Evolutionary conservation across 345 rosid species (phyloP).

Genomic region (Litchi chinensis): DNA sequence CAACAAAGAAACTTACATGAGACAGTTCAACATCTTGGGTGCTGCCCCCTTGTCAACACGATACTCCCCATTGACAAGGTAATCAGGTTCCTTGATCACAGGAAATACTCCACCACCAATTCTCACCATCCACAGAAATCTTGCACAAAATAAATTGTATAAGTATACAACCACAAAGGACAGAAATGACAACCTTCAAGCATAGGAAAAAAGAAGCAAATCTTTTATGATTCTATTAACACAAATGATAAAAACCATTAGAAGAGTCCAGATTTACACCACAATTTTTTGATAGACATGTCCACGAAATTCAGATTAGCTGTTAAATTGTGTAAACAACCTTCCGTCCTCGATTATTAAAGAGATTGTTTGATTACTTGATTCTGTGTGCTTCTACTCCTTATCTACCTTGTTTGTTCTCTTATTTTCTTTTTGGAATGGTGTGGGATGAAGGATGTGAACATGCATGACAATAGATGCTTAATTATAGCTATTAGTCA

Average conservation of each 20-base stretch:
- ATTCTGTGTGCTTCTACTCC: not conserved
- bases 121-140: constrained; percentile 99
- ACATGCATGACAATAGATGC: not conserved
- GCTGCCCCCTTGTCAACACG: constrained; percentile 99
- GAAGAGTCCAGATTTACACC: not conserved
- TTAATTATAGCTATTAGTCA: not conserved
- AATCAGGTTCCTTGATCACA: constrained; percentile 95
- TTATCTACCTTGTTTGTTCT: not conserved
- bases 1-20: constrained; percentile 67
- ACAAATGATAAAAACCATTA: not conserved
- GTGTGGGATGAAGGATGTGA: not conserved
- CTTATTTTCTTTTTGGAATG: not conserved
- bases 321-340: not conserved
- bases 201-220: not conserved
- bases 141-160: constrained; percentile 32
- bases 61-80: constrained; percentile 96
- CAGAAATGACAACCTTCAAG: not conserved
- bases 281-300: not conserved
- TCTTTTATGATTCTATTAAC: not conserved
- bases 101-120: constrained; percentile 99
- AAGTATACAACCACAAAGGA: not conserved
- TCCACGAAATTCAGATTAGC: not conserved
- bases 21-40: constrained; percentile 98
- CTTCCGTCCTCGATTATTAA: not conserved
- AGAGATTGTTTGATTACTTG: not conserved